phyloP scores from a whole-genome alignment of 108 stramenopile genomes.

The Chaetoceros muelleri region DNA sequence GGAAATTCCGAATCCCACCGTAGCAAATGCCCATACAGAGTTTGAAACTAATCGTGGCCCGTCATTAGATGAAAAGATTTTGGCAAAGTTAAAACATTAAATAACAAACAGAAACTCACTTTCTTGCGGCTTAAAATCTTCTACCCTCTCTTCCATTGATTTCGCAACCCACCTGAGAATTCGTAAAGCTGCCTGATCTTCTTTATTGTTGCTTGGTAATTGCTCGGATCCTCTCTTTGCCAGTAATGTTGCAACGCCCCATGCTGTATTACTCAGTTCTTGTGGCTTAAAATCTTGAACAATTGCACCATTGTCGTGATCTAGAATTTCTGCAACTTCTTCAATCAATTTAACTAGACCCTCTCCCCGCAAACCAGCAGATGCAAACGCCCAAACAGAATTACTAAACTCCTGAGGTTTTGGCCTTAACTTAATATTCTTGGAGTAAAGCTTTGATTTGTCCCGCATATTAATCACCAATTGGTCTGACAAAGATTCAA shows the following conservation, averaged over 20 bases:
- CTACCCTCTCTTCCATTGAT: conserved; percentile 21
- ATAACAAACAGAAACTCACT: conserved; percentile 13
- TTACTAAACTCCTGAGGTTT: conserved; percentile 60
- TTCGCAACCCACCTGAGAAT: conserved; percentile 46
- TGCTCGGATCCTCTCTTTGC: conserved; percentile 15
- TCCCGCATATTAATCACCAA: conserved; percentile 26
- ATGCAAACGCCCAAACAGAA: conserved; percentile 72
- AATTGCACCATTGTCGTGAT: conserved; percentile 34
- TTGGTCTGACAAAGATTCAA: conserved; percentile 27
- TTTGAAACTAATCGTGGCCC: conserved; percentile 21
- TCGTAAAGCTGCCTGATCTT: conserved; percentile 37
- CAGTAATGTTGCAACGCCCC: conserved; percentile 68
- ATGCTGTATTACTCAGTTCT: conserved; percentile 56
- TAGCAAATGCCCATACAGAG: conserved; percentile 62
- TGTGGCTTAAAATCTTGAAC: conserved; percentile 61
- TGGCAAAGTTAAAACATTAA: not conserved
- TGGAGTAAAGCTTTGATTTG: conserved; percentile 2
- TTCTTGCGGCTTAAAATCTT: conserved; percentile 66
- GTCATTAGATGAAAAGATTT: not conserved
- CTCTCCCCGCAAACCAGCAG: conserved; percentile 31
- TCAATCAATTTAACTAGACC: conserved; percentile 18
- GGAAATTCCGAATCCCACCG: conserved; percentile 60
- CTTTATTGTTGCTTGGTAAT: conserved; percentile 4
- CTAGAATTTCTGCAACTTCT: conserved; percentile 44
- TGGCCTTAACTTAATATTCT: not conserved